phyloP scores from a whole-genome alignment of 2,329 filamentous ascomycete genomes.

The Magnaporthiopsis rhizophila region DNA sequence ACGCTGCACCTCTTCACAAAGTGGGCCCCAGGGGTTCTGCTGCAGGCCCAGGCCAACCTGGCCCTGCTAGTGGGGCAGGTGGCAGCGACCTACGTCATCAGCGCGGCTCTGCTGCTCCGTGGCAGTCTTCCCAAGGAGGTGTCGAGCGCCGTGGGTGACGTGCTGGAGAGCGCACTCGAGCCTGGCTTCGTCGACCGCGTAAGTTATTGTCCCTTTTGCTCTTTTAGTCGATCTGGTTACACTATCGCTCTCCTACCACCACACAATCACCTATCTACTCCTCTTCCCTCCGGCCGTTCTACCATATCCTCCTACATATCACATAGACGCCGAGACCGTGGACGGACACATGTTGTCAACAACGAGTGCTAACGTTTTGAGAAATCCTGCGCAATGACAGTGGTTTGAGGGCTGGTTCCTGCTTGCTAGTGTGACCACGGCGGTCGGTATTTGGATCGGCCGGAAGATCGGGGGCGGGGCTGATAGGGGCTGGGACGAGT shows the following conservation, averaged over 20 bases:
- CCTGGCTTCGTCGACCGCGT: slow-evolving; percentile 59
- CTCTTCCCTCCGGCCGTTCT: not conserved
- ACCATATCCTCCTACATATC: not conserved
- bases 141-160: slow-evolving; percentile 68
- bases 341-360: not conserved
- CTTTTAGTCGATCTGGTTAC: no score
- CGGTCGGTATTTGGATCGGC: slow-evolving; percentile 65
- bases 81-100: slow-evolving; percentile 78
- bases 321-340: not conserved
- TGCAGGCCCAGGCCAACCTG: slow-evolving; percentile 68
- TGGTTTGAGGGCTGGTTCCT: slow-evolving; percentile 92
- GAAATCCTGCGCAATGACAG: not conserved
- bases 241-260: no score
- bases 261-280: not conserved
- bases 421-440: slow-evolving; percentile 56
- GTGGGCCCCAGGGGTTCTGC: slow-evolving; percentile 63
- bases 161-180: slow-evolving; percentile 68
- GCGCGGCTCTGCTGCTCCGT: slow-evolving; percentile 65
- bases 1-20: slow-evolving; percentile 75
- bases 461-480: slow-evolving; percentile 42
- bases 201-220: not conserved
- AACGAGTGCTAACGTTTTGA: not conserved
- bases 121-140: slow-evolving; percentile 73
- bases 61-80: slow-evolving; percentile 75
- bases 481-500: slow-evolving; percentile 28